These are phyloP conservation scores for Ogataea ramenticola DNA, from an alignment of 805 yeast genomes.

Conservation along the genomic window DNA sequence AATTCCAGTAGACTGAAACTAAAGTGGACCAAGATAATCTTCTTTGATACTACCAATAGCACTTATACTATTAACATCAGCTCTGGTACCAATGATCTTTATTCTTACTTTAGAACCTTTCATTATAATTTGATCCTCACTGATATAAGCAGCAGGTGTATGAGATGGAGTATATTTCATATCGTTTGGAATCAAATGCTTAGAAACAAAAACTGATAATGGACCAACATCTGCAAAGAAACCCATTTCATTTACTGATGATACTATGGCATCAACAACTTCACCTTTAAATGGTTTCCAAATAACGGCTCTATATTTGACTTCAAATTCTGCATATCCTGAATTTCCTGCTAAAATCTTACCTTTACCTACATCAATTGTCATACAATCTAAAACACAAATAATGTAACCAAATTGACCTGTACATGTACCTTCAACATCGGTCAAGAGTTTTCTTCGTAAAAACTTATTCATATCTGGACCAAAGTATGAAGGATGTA, in stretches of 20 bases:
- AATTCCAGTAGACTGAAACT: neutral
- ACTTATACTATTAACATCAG: slow-evolving; percentile 94
- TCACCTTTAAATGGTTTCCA: slow-evolving; percentile 99
- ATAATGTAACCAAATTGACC: slow-evolving; percentile 98
- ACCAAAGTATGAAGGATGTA: slow-evolving; percentile 96
- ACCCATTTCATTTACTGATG: slow-evolving; percentile 91
- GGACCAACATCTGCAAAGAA: slow-evolving; percentile 99
- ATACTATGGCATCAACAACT: slow-evolving; percentile 94
- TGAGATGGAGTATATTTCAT: slow-evolving; percentile 92
- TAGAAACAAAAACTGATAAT: slow-evolving; percentile 85
- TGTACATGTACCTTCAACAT: slow-evolving; percentile 97
- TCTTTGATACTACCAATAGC: slow-evolving; percentile 98
- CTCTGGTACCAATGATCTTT: slow-evolving; percentile 93
- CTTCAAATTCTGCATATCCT: slow-evolving; percentile 95
- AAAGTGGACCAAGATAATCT: slow-evolving; percentile 88
- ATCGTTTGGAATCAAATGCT: slow-evolving; percentile 90
- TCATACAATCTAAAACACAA: slow-evolving; percentile 91
- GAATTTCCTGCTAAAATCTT: slow-evolving; percentile 74
- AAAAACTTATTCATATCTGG: slow-evolving; percentile 95
- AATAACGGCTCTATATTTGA: slow-evolving; percentile 91
- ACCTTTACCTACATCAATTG: slow-evolving; percentile 93
- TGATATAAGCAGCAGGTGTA: slow-evolving; percentile 96
- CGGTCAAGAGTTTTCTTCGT: slow-evolving; percentile 83
- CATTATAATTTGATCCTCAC: slow-evolving; percentile 90
- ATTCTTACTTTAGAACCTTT: slow-evolving; percentile 91